phyloP scores from a whole-genome alignment of 1,284 basidiomycete genomes.

The Malassezia arunalokei region DNA sequence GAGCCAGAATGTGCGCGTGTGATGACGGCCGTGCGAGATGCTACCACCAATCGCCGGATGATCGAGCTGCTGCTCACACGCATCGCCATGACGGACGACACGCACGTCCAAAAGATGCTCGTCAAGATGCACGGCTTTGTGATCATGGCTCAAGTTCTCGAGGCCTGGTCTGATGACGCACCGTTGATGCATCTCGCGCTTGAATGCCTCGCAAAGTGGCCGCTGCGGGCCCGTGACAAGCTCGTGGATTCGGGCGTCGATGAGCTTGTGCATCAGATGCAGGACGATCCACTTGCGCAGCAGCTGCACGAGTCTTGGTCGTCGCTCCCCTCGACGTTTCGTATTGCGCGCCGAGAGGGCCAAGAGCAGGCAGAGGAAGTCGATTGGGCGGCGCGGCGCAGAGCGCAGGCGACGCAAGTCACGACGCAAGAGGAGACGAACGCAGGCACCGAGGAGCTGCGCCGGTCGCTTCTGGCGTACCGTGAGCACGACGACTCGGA shows the following conservation, averaged over 20 bases:
- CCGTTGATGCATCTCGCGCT: constrained; percentile 60
- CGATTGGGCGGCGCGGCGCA: constrained; percentile 1
- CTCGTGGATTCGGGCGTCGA: constrained; percentile 58
- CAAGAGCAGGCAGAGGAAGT: constrained; percentile 15
- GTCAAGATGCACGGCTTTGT: constrained; percentile 89
- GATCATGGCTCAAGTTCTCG: constrained; percentile 75
- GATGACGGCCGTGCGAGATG: constrained; percentile 79
- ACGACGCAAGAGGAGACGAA: constrained; percentile 23
- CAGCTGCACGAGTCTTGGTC: constrained; percentile 65
- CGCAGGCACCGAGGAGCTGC: constrained; percentile 13
- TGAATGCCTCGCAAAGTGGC: constrained; percentile 53
- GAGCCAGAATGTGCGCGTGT: constrained; percentile 73
- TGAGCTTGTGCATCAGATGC: constrained; percentile 40
- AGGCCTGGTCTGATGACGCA: constrained; percentile 62
- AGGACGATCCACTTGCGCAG: constrained; percentile 15
- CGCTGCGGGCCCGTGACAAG: constrained; percentile 77
- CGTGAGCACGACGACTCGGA: constrained; percentile 1
- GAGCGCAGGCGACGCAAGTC: constrained; percentile 21
- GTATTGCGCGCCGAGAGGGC: constrained; percentile 53
- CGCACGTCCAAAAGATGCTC: constrained; percentile 64
- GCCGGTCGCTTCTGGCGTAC: constrained; percentile 6
- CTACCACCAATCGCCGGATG: constrained; percentile 65
- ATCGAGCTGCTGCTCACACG: constrained; percentile 71
- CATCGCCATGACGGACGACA: constrained; percentile 77
- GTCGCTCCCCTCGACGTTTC: constrained; percentile 61